Evolutionary conservation across 2,329 filamentous ascomycete genomes (phyloP).

Genomic region (Myriangium duriaei): DNA sequence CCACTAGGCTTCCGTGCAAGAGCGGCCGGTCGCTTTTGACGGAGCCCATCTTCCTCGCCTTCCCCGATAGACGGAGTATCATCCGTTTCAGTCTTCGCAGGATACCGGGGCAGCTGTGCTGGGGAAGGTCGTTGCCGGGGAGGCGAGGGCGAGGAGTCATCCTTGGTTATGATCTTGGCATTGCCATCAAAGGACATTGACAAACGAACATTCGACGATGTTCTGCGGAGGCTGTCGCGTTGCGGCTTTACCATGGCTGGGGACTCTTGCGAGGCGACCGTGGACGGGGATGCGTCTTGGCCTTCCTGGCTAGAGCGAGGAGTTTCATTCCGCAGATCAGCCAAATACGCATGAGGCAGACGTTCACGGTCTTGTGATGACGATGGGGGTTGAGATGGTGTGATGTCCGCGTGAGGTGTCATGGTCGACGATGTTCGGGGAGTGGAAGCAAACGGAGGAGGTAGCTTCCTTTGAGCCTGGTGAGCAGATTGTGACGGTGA

Average conservation of each 20-base stretch:
- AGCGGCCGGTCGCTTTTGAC: slow-evolving; percentile 29
- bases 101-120: slow-evolving; percentile 35
- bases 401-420: background rate
- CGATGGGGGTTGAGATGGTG: slow-evolving; percentile 1
- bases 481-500: background rate
- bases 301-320: slow-evolving; percentile 5
- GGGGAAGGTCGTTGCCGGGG: slow-evolving; percentile 29
- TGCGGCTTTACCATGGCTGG: slow-evolving; percentile 1
- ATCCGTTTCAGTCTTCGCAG: slow-evolving; percentile 29
- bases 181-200: slow-evolving; percentile 81
- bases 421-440: background rate
- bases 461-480: background rate
- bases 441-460: background rate
- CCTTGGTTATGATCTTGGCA: slow-evolving; percentile 65
- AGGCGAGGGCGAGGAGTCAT: slow-evolving; percentile 57
- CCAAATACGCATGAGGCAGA: slow-evolving; percentile 8
- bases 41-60: slow-evolving; percentile 41
- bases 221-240: slow-evolving; percentile 16
- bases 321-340: slow-evolving; percentile 9
- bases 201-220: slow-evolving; percentile 52
- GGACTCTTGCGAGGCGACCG: background rate
- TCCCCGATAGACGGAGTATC: slow-evolving; percentile 14
- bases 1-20: slow-evolving; percentile 36
- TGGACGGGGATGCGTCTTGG: slow-evolving; percentile 2
- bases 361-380: slow-evolving; percentile 3